Evolutionary conservation across 129 eudicot genomes (phyloP), one percentile per base, ranked within the genome.

Genomic region (Mikania micrantha): DNA sequence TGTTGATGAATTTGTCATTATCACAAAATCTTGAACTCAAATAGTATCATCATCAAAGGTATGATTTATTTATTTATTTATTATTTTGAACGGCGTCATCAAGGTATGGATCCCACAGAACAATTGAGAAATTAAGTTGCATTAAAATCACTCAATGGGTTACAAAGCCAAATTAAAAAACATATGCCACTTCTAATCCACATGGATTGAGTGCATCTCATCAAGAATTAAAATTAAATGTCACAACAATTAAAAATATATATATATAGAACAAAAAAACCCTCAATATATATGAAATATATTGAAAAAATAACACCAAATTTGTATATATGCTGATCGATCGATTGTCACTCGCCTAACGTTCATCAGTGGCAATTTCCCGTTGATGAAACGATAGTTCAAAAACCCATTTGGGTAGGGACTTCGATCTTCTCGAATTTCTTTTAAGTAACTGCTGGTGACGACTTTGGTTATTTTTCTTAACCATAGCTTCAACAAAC

Each of bases 331-430:
- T 62, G 28, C 12, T 62, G 38, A 35, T 52, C 29, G n/a, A 20
- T 60, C 48, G 38, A 49, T 12, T 29, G 62, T 58, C 69, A 61
- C 80, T 47, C 41, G 56, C 45, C 80, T 75, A 75, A 68, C 80
- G 80, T 67, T 91, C 98, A 60, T 82, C 82, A 20, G 81, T 76
- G 27, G 25, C 54, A 27, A 76, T 17, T 80, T 85, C 96, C 35
- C 86, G 84, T 29, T 80, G 90, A 24, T 86, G 48, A 67, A 85
- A 81, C 67, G 98, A 85, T 78, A 91, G 83, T 49, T 85, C 85
- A 82, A 91, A 88, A 91, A 91, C 96, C 98, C 98, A 91, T 77
- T 88, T 91, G 56, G 87, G 77, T 73, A 91, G 75, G 35, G 84
- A 75, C 84, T 87, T 88, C 25, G 82, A 24, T 76, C 88, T 78